Conservation (phyloP, 164 flowering plant species). For the Malania oleifera region DNA sequence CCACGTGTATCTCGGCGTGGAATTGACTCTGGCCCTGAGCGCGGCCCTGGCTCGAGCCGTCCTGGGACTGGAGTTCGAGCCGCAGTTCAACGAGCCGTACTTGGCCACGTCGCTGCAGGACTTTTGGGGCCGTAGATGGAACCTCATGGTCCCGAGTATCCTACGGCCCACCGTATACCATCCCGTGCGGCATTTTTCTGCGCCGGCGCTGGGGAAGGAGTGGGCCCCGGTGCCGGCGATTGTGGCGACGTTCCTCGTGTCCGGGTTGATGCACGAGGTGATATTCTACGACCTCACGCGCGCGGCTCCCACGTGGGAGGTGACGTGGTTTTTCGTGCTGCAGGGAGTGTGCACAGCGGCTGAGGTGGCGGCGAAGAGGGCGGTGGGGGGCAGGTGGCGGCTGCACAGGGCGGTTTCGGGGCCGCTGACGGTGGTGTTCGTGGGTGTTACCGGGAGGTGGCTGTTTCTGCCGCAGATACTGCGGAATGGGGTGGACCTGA, state of each 20-base stretch:
- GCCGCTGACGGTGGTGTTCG: constrained; percentile 24
- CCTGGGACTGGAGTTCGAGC: constrained; percentile 39
- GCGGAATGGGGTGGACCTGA: constrained; percentile 22
- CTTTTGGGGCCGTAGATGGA: constrained; percentile 71
- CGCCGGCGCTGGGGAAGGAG: constrained; percentile 7
- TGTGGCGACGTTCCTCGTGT: constrained; percentile 34
- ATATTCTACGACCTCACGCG: constrained; percentile 37
- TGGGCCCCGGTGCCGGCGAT: constrained; percentile 19
- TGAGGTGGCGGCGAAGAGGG: constrained; percentile 39
- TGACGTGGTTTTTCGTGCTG: constrained; percentile 47
- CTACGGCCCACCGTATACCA: constrained; percentile 43
- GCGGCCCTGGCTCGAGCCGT: constrained; percentile 16
- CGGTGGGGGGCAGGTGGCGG: constrained; percentile 15
- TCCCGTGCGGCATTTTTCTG: constrained; percentile 16
- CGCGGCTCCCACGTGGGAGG: constrained; percentile 54
- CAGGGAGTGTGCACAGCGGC: constrained; percentile 38
- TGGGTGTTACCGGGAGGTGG: constrained; percentile 34
- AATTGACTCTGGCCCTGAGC: constrained; percentile 21
- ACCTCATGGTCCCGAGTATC: constrained; percentile 49
- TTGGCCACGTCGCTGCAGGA: constrained; percentile 55
- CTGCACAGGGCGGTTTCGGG: constrained; percentile 24
- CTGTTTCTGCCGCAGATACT: constrained; percentile 34
- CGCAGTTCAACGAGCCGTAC: constrained; percentile 52
- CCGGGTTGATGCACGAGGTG: constrained; percentile 59
- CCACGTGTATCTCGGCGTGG: constrained; percentile 24